Evolutionary conservation across 2,329 filamentous ascomycete species (phyloP).

Genomic region (Chrysoporthe cubensis): DNA sequence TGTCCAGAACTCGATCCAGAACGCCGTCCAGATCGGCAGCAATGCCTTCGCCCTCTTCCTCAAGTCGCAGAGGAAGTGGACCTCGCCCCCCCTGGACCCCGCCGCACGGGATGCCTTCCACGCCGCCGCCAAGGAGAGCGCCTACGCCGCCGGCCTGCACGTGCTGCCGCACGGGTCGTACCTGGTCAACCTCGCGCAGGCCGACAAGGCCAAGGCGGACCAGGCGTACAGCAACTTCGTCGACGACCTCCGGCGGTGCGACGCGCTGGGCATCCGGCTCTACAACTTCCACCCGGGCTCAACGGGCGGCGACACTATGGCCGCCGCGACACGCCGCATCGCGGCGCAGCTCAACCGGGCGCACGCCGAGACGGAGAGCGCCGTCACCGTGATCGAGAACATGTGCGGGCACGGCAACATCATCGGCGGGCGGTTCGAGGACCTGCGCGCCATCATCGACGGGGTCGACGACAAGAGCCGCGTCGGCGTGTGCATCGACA

Average conservation of each 20-base stretch:
- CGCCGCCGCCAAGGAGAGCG: constrained; percentile 67
- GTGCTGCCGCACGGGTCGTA: constrained; percentile 94
- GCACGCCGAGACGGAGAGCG: constrained; percentile 73
- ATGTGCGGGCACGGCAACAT: constrained; percentile 93
- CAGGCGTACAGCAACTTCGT: constrained; percentile 87
- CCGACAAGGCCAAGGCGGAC: constrained; percentile 75
- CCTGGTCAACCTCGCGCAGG: constrained; percentile 91
- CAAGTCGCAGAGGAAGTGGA: constrained; percentile 96
- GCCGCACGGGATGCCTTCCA: constrained; percentile 73
- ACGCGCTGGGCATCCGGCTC: constrained; percentile 81
- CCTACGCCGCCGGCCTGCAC: constrained; percentile 72
- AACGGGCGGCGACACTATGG: constrained; percentile 68
- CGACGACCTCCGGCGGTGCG: constrained; percentile 85
- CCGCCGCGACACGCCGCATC: constrained; percentile 76
- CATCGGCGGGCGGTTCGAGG: constrained; percentile 82
- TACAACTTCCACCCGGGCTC: constrained; percentile 99
- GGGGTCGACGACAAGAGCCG: constrained; percentile 79
- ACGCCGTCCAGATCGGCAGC: constrained; percentile 79
- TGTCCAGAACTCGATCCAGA: constrained; percentile 84
- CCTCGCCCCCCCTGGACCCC: constrained; percentile 74
- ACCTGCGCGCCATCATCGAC: constrained; percentile 82
- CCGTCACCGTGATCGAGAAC: constrained; percentile 88
- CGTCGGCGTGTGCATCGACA: constrained; percentile 94
- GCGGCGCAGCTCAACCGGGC: constrained; percentile 82
- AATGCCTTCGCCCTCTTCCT: constrained; percentile 95